Evolutionary conservation across 495 filamentous ascomycete species (phyloP), one percentile per base, ranked within the genome.

Genomic region (Platismatia glauca): DNA sequence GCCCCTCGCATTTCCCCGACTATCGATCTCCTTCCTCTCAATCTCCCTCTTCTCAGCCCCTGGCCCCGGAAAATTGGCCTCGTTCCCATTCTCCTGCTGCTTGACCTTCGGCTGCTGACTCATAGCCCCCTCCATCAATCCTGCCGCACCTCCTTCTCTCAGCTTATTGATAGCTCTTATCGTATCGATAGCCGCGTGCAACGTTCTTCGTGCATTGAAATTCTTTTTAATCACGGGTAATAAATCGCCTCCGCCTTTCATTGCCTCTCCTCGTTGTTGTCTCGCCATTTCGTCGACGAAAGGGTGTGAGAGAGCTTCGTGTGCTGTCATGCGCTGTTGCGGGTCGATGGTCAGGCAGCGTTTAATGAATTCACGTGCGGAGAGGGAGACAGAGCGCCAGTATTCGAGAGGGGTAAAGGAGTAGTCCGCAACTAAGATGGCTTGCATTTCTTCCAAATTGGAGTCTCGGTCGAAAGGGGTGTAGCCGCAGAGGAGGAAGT

Each of bases 361-460:
- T 70, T 82, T 81, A 76, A 98, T 96, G 78, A 98, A 98, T 48
- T 94, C 85, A 67, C 93, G 87, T 11, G 94, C 94, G 64, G 78
- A 77, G 52, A 86, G 80, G n/a, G 88, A 92, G 60, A 98, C 91
- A 60, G 88, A 87, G 66, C 91, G 88, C 94, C 95, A 98, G 81
- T 96, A 97, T 69, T 97, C 93, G 58, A 89, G 73, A 7, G 94
- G 94, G n/a, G 89, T 91, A 75, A 97, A 98, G 72, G 82, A 86
- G 78, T 97, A 98, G 78, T 97, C 91, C 35, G 95, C 94, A 58
- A 89, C 86, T 44, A 97, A 82, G 74, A 98, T 98, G 62, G 95
- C 94, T 77, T 97, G 91, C 92, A 98, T 96, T 79, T 98, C 94
- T 75, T 98, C 94, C 67, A 97, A 85, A 74, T 98, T 95, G 56